Conservation (phyloP, 768 basidiomycete species). For the Tulasnella sp. region DNA sequence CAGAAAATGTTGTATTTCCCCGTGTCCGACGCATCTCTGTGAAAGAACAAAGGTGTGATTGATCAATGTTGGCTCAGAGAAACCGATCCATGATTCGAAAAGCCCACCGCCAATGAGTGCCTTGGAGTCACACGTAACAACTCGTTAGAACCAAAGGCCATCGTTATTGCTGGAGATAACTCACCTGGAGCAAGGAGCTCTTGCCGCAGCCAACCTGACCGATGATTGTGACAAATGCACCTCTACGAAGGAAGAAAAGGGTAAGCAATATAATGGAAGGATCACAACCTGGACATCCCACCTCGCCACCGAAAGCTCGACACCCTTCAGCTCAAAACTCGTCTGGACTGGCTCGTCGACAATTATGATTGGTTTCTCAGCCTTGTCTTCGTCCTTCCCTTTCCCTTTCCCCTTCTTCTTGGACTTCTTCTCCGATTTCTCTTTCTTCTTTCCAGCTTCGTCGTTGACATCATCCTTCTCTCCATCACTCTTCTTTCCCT, state of each 20-base stretch:
- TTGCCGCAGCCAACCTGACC: constrained; percentile 69
- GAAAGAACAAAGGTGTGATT: no score
- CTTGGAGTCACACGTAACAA: no score
- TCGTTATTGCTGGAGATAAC: no score
- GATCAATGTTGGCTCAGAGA: constrained; percentile 32
- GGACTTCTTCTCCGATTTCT: background rate
- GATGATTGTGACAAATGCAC: constrained; percentile 52
- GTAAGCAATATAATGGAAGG: no score
- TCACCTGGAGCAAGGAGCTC: constrained; percentile 21
- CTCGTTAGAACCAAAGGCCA: no score
- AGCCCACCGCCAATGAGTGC: background rate
- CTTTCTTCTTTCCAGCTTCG: background rate
- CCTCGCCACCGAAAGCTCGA: no score
- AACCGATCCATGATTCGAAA: no score
- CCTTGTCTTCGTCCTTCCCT: constrained; percentile 5
- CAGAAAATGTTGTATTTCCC: constrained; percentile 47
- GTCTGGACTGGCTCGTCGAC: background rate
- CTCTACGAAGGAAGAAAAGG: no score
- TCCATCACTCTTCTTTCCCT: background rate
- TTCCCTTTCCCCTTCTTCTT: constrained; percentile 6
- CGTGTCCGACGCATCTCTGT: constrained; percentile 53
- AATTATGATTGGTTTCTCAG: background rate
- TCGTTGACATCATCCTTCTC: background rate
- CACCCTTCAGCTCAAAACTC: background rate
- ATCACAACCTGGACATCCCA: no score